phyloP scores from a whole-genome alignment of 345 rosid species.

The Dipteronia dyeriana region DNA sequence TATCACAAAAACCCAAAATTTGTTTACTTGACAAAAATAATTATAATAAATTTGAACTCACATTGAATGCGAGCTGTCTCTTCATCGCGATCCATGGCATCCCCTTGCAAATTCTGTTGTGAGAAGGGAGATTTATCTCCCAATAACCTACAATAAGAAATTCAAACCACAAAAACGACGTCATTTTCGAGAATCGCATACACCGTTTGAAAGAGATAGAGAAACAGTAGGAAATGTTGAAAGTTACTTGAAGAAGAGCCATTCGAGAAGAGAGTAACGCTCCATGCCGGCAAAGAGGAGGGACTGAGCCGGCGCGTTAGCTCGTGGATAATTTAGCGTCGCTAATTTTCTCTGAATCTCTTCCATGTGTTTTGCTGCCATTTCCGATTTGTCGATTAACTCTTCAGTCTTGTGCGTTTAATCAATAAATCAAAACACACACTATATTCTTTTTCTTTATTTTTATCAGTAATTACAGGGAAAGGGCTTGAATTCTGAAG shows the following conservation, averaged over 20 bases:
- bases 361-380: conserved; percentile 97
- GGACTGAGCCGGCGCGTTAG: conserved; percentile 94
- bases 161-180: background rate
- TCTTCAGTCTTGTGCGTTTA: background rate
- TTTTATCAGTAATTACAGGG: conserved; percentile 11
- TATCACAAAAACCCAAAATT: background rate
- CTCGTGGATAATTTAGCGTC: conserved; percentile 68
- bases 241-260: conserved; percentile 85
- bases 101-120: conserved; percentile 81
- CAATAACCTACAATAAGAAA: conserved; percentile 54
- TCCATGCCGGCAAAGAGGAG: conserved; percentile 99
- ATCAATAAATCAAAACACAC: no score
- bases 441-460: background rate
- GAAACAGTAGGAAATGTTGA: conserved; percentile 8
- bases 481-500: conserved; percentile 18
- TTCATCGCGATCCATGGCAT: conserved; percentile 86
- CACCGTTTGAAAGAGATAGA: background rate
- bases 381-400: conserved; percentile 14
- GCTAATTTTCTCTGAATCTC: conserved; percentile 80
- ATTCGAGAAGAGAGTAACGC: conserved; percentile 94
- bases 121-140: conserved; percentile 97
- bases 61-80: conserved; percentile 95
- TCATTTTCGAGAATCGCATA: background rate
- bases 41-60: conserved; percentile 15
- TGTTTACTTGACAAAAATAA: background rate